phyloP scores from a whole-genome alignment of 2,329 filamentous ascomycete species.

The Tolypocladium tropicale region DNA sequence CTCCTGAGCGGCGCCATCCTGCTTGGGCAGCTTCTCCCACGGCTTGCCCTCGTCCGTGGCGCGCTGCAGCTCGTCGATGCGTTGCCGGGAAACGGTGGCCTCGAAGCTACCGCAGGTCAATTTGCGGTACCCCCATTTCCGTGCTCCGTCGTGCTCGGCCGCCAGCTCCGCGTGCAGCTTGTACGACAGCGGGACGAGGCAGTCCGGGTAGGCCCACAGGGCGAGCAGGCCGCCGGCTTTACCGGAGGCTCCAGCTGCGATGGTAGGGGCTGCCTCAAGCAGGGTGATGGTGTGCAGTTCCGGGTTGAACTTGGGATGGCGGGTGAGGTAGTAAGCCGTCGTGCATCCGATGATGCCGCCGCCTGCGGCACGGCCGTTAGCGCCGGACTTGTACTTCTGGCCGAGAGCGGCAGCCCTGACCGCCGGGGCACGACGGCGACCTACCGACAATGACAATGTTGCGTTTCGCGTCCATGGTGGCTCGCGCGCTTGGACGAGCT shows the following conservation, averaged over 20 bases:
- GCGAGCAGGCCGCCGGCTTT: slow-evolving; percentile 89
- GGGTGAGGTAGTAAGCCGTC: slow-evolving; percentile 82
- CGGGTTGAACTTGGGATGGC: slow-evolving; percentile 72
- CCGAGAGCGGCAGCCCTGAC: slow-evolving; percentile 2
- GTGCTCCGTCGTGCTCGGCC: slow-evolving; percentile 67
- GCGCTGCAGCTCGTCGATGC: slow-evolving; percentile 18
- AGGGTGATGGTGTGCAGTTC: slow-evolving; percentile 69
- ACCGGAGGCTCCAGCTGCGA: slow-evolving; percentile 87
- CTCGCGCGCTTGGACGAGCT: background rate
- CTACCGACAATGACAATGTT: slow-evolving; percentile 42
- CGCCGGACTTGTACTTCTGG: background rate
- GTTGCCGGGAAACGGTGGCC: slow-evolving; percentile 25
- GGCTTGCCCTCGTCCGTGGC: slow-evolving; percentile 25
- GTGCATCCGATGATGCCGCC: slow-evolving; percentile 90
- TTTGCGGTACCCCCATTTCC: slow-evolving; percentile 77
- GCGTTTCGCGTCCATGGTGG: slow-evolving; percentile 23
- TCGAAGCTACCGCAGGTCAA: slow-evolving; percentile 59
- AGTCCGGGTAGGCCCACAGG: slow-evolving; percentile 81
- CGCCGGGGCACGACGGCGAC: slow-evolving; percentile 6
- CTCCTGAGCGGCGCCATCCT: slow-evolving; percentile 35
- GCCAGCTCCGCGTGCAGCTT: slow-evolving; percentile 74
- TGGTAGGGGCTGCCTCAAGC: slow-evolving; percentile 69
- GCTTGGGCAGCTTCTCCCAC: slow-evolving; percentile 55
- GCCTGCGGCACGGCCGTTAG: slow-evolving; percentile 36
- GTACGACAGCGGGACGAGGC: slow-evolving; percentile 79